These are phyloP conservation scores for Trametes cubensis DNA, from an alignment of 768 basidiomycete genomes.

Conservation along the genomic window DNA sequence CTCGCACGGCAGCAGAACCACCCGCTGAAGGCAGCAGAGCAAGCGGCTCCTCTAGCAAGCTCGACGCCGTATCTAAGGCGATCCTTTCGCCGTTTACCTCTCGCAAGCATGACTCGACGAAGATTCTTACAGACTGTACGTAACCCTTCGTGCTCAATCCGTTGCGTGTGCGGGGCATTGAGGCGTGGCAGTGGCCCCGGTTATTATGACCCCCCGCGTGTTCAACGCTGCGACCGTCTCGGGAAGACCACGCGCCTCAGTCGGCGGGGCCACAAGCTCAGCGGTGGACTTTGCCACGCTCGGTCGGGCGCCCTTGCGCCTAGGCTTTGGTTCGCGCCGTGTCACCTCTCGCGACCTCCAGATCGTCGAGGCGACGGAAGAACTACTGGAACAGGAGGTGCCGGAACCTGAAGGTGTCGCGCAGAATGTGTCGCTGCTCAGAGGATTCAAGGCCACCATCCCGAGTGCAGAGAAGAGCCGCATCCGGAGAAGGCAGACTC, in stretches of 20 bases:
- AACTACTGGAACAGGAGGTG: slow-evolving; percentile 69
- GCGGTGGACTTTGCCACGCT: slow-evolving; percentile 75
- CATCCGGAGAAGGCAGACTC: slow-evolving; percentile 72
- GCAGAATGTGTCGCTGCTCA: slow-evolving; percentile 75
- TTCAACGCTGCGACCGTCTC: slow-evolving; percentile 70
- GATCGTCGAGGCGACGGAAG: slow-evolving; percentile 80
- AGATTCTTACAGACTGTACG: slow-evolving; percentile 78
- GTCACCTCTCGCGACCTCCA: slow-evolving; percentile 84
- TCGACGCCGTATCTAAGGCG: slow-evolving; percentile 69
- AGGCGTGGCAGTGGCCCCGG: slow-evolving; percentile 67
- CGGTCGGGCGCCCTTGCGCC: slow-evolving; percentile 74
- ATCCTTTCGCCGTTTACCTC: slow-evolving; percentile 67
- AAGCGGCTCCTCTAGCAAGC: slow-evolving; percentile 39
- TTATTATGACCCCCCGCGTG: slow-evolving; percentile 89
- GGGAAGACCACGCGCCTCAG: slow-evolving; percentile 44
- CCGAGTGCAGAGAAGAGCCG: slow-evolving; percentile 85
- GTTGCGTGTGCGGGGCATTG: slow-evolving; percentile 6
- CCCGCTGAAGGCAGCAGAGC: slow-evolving; percentile 27
- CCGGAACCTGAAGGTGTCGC: slow-evolving; percentile 76
- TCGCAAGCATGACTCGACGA: slow-evolving; percentile 68
- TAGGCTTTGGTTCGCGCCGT: slow-evolving; percentile 64
- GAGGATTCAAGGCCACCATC: slow-evolving; percentile 94
- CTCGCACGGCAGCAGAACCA: slow-evolving; percentile 44
- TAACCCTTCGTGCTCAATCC: slow-evolving; percentile 10
- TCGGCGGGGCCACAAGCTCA: slow-evolving; percentile 42